A percentile compares a stretch with the other conserved stretches of the same genome.
These are phyloP conservation scores for Moesziomyces globuligerus DNA, from an alignment of 1,284 basidiomycete genomes.

Conservation along the genomic window DNA sequence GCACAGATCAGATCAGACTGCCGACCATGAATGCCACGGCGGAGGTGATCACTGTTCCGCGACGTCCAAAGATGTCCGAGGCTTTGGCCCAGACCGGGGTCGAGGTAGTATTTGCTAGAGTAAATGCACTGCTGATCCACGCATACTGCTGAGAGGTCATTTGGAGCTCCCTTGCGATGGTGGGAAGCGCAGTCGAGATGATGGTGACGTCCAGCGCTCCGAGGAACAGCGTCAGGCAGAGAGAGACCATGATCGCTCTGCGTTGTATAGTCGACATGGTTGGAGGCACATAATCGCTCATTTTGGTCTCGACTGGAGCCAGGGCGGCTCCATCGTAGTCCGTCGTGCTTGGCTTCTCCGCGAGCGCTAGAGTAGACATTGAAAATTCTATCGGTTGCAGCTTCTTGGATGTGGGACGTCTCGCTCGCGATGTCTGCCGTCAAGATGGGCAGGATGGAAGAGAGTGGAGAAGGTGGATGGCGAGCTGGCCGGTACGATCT, in stretches of 20 bases:
- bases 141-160: conserved; percentile 5
- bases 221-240: conserved; percentile 9
- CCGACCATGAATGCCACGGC: conserved; percentile 4
- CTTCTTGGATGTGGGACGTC: background rate
- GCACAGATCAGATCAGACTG: conserved; percentile 5
- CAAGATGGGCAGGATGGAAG: background rate
- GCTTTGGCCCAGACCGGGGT: conserved; percentile 11
- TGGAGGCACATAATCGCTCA: conserved; percentile 3
- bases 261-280: conserved; percentile 1
- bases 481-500: background rate
- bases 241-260: conserved; percentile 5
- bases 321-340: background rate
- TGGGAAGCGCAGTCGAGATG: conserved; percentile 7
- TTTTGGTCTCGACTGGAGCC: conserved; percentile 2
- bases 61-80: conserved; percentile 10
- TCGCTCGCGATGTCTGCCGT: background rate
- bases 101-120: conserved; percentile 3
- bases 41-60: background rate
- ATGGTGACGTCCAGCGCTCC: conserved; percentile 8
- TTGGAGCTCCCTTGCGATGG: conserved; percentile 4
- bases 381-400: background rate
- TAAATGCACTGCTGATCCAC: conserved; percentile 9
- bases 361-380: background rate
- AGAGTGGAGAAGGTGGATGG: background rate
- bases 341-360: background rate